These are phyloP conservation scores for Cryptosporidium ubiquitum DNA, from an alignment of 169 alveolate species.

Conservation along the genomic window DNA sequence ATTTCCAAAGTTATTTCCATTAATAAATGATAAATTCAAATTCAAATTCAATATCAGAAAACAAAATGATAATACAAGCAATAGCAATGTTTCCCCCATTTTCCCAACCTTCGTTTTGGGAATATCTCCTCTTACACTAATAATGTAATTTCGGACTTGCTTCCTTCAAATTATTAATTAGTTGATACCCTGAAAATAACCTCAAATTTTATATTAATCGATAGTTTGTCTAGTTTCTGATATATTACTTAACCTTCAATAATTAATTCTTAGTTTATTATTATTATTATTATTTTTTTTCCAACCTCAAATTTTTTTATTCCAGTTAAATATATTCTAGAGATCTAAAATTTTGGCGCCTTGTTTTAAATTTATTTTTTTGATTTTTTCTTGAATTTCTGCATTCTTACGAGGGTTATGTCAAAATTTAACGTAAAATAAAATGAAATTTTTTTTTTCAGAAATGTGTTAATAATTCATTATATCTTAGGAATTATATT, in stretches of 20 bases:
- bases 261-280: too few relatives aligned
- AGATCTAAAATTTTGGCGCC: slow-evolving; percentile 54
- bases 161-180: background rate
- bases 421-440: background rate
- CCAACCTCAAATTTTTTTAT: background rate
- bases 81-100: background rate
- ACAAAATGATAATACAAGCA: background rate
- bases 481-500: too few relatives aligned
- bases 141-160: background rate
- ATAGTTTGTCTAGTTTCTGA: background rate
- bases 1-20: background rate
- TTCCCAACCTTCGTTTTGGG: slow-evolving; percentile 23
- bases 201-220: background rate
- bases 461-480: too few relatives aligned
- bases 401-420: slow-evolving; percentile 42
- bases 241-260: too few relatives aligned
- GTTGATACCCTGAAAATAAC: too few relatives aligned
- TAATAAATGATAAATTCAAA: slow-evolving; percentile 3
- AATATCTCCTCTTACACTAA: background rate
- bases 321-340: background rate
- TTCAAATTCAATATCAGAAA: slow-evolving; percentile 12
- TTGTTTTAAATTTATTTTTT: background rate
- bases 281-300: background rate
- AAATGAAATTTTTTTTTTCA: background rate
- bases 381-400: background rate